Percentiles rank a stretch among this genome's conserved stretches.
These are phyloP conservation scores for Candida sanyaensis DNA, from an alignment of 1,139 yeast genomes.

Conservation along the genomic window DNA sequence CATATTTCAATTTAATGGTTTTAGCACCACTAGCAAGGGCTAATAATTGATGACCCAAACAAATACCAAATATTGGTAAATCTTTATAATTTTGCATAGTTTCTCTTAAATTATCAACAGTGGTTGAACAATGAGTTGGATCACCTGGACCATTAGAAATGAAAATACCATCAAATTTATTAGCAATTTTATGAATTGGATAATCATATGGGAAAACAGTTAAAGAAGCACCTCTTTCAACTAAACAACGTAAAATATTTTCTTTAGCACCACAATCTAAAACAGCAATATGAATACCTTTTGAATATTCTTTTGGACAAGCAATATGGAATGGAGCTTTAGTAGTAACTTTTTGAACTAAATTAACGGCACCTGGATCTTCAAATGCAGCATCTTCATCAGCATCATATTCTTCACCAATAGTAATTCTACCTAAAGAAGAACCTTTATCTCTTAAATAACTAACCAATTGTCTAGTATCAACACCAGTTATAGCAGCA, in stretches of 20 bases:
- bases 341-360: constrained; percentile 93
- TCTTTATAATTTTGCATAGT: constrained; percentile 64
- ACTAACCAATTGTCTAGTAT: constrained; percentile 91
- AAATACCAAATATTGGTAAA: constrained; percentile 94
- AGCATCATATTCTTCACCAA: constrained; percentile 90
- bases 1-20: constrained; percentile 90
- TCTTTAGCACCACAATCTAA: constrained; percentile 98
- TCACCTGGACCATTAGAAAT: constrained; percentile 98
- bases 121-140: constrained; percentile 88
- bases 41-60: constrained; percentile 93
- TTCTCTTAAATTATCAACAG: constrained; percentile 72
- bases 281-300: constrained; percentile 79
- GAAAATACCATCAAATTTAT: constrained; percentile 91
- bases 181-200: constrained; percentile 88
- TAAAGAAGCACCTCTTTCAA: constrained; percentile 90
- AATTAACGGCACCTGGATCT: constrained; percentile 88
- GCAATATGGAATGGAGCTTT: constrained; percentile 91
- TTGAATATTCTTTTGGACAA: constrained; percentile 59
- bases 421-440: constrained; percentile 82
- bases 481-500: constrained; percentile 96
- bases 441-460: constrained; percentile 95
- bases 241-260: constrained; percentile 90
- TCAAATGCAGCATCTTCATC: constrained; percentile 89
- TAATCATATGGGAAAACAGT: constrained; percentile 96
- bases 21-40: constrained; percentile 95